These are phyloP conservation scores for Rugonectria rugulosa DNA, from an alignment of 2,329 filamentous ascomycete species.

Conservation along the genomic window DNA sequence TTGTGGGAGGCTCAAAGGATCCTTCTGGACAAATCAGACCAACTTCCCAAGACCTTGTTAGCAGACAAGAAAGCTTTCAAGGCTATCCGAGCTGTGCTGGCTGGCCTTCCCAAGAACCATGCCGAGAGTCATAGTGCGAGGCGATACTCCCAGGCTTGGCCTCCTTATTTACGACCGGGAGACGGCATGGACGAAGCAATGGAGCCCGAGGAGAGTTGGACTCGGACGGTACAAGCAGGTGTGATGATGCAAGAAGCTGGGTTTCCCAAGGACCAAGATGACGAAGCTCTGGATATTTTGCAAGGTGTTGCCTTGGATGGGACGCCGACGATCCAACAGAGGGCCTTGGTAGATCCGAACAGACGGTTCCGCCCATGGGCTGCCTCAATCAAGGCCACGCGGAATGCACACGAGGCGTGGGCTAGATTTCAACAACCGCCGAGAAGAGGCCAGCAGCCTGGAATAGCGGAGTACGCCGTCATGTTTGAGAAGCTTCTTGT, in stretches of 20 bases:
- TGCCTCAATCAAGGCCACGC: slow-evolving; percentile 63
- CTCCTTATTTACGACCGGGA: slow-evolving; percentile 64
- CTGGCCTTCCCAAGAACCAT: slow-evolving; percentile 60
- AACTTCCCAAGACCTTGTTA: slow-evolving; percentile 56
- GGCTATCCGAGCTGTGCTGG: slow-evolving; percentile 61
- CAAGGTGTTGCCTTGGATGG: slow-evolving; percentile 60
- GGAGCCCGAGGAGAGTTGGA: slow-evolving; percentile 59
- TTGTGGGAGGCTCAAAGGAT: slow-evolving; percentile 65
- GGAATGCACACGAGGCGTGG: slow-evolving; percentile 70
- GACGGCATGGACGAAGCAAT: slow-evolving; percentile 67
- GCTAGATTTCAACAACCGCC: slow-evolving; percentile 53
- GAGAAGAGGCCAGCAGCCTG: slow-evolving; percentile 44
- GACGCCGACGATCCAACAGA: slow-evolving; percentile 64
- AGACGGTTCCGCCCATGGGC: slow-evolving; percentile 55
- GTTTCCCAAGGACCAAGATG: slow-evolving; percentile 55
- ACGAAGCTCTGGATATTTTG: slow-evolving; percentile 59
- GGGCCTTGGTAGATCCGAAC: slow-evolving; percentile 27
- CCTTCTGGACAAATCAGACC: slow-evolving; percentile 60
- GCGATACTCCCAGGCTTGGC: slow-evolving; percentile 63
- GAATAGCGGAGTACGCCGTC: slow-evolving; percentile 59
- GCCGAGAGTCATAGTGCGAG: slow-evolving; percentile 57
- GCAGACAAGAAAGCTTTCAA: slow-evolving; percentile 60
- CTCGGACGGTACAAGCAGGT: slow-evolving; percentile 61
- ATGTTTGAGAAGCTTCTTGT: slow-evolving; percentile 66
- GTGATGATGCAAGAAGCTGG: slow-evolving; percentile 64